phyloP scores from a whole-genome alignment of 2,329 filamentous ascomycete genomes.

The Penicillium freii region DNA sequence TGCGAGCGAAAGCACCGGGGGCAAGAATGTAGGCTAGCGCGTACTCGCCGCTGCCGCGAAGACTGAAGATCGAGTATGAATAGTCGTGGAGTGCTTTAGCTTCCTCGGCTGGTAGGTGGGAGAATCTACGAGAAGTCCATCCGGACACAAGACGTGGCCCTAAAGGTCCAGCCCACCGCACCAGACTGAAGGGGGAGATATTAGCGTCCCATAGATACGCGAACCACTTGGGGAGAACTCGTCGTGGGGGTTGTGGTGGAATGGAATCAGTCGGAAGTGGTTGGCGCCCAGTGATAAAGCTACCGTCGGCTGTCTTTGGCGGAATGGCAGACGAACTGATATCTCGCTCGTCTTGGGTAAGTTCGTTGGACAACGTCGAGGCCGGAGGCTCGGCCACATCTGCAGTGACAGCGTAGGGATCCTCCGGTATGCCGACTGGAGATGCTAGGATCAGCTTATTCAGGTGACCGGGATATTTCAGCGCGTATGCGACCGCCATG shows the following conservation, averaged over 20 bases:
- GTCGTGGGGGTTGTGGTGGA: constrained; percentile 52
- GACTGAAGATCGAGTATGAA: constrained; percentile 88
- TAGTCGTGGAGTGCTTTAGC: constrained; percentile 86
- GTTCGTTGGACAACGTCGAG: constrained; percentile 73
- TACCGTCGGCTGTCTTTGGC: constrained; percentile 50
- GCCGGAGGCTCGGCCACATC: constrained; percentile 74
- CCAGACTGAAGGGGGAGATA: constrained; percentile 86
- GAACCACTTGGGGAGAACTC: constrained; percentile 77
- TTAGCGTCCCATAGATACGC: constrained; percentile 96
- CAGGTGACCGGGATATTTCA: constrained; percentile 91
- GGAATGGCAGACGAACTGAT: constrained; percentile 31
- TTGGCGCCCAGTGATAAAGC: constrained; percentile 51
- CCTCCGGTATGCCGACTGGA: constrained; percentile 90
- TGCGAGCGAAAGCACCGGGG: constrained; percentile 86
- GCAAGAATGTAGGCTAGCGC: constrained; percentile 89
- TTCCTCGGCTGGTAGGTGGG: constrained; percentile 77
- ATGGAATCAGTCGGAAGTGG: constrained; percentile 36
- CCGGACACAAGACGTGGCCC: constrained; percentile 90
- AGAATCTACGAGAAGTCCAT: constrained; percentile 92
- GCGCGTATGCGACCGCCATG: constrained; percentile 87
- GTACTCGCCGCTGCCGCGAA: constrained; percentile 90
- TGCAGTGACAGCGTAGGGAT: constrained; percentile 82
- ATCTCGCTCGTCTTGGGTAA: constrained; percentile 68
- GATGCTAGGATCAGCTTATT: constrained; percentile 96
- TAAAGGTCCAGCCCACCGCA: constrained; percentile 83